Conservation (phyloP, 352 stramenopile species). For the Pythium biforme region DNA sequence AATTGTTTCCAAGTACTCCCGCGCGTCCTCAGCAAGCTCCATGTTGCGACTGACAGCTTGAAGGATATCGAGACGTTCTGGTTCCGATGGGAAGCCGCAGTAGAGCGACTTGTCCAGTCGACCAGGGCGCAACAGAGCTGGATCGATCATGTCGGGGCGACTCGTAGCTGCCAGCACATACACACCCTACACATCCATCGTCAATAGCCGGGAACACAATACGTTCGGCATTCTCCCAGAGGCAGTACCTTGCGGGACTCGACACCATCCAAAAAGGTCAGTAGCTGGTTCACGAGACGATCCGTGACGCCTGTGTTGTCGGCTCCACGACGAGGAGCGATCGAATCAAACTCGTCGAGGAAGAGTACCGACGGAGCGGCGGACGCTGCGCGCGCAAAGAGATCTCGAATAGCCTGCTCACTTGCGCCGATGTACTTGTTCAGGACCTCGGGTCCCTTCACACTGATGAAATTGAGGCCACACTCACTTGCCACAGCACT, state of each 20-base stretch:
- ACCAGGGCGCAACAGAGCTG: slow-evolving; percentile 92
- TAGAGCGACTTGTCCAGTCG: slow-evolving; percentile 95
- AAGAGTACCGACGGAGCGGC: slow-evolving; percentile 82
- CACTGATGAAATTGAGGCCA: slow-evolving; percentile 88
- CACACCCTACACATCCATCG: slow-evolving; percentile 47
- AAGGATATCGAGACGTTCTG: slow-evolving; percentile 82
- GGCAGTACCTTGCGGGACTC: slow-evolving; percentile 77
- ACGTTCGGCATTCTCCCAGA: not conserved
- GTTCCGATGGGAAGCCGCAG: slow-evolving; percentile 82
- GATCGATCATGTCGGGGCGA: slow-evolving; percentile 96
- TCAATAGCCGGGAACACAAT: not conserved
- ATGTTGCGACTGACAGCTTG: slow-evolving; percentile 74
- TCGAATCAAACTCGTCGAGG: slow-evolving; percentile 93
- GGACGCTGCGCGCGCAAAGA: slow-evolving; percentile 76
- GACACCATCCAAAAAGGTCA: slow-evolving; percentile 97
- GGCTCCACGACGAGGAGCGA: slow-evolving; percentile 91
- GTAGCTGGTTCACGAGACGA: slow-evolving; percentile 97
- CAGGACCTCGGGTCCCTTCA: slow-evolving; percentile 89
- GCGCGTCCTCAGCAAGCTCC: slow-evolving; percentile 61
- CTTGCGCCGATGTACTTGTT: slow-evolving; percentile 92
- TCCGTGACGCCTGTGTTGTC: slow-evolving; percentile 96
- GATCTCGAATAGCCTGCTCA: slow-evolving; percentile 86
- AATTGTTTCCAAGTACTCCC: slow-evolving; percentile 78
- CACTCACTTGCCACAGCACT: slow-evolving; percentile 86
- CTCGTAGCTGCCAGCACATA: slow-evolving; percentile 97